These are phyloP conservation scores for Pelargonium nanum DNA, from an alignment of 345 rosid genomes.

Conservation along the genomic window DNA sequence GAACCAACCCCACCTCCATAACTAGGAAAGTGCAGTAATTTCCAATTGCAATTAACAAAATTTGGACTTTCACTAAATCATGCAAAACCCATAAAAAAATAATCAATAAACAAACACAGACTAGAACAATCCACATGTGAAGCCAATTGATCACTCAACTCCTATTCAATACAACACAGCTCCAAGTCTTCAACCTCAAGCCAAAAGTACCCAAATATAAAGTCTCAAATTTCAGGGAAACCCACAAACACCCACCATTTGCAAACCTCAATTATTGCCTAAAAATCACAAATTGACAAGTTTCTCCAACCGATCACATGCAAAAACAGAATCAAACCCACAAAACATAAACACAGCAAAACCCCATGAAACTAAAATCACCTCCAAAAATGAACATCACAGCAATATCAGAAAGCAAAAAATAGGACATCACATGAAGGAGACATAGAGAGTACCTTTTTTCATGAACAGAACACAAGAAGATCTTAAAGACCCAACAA, in stretches of 20 bases:
- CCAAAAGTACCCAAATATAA: background rate
- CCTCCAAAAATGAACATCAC: no score
- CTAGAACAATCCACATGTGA: background rate
- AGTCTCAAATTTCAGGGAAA: background rate
- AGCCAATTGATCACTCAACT: no score
- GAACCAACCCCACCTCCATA: no score
- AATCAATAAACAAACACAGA: background rate
- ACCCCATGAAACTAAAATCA: background rate
- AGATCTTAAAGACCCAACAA: constrained; percentile 11
- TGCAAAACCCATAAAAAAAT: background rate
- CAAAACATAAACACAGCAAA: background rate
- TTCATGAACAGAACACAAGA: constrained; percentile 7
- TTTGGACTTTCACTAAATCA: background rate
- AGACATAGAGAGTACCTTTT: constrained; percentile 6
- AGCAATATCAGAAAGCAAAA: background rate
- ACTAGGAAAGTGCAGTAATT: background rate
- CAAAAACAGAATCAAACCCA: background rate
- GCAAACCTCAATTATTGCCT: background rate
- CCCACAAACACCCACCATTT: background rate
- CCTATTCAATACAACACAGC: background rate
- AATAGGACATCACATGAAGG: background rate
- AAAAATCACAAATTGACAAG: background rate
- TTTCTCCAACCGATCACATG: background rate
- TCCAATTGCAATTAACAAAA: no score
- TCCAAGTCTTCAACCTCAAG: background rate